phyloP scores from a whole-genome alignment of 805 yeast species.

The Barnettozyma salicaria region DNA sequence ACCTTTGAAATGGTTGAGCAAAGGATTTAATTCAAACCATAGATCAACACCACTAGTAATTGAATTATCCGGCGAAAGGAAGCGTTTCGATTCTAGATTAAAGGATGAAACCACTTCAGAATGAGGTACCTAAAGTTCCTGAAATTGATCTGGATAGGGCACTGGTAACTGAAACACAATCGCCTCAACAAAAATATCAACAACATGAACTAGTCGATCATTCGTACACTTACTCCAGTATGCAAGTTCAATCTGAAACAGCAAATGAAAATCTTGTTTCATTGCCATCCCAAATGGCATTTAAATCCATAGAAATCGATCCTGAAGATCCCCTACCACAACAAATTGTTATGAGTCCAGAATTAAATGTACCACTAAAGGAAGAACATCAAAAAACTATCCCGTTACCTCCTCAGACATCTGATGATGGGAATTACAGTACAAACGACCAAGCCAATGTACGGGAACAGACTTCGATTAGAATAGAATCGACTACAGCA shows the following conservation, averaged over 20 bases:
- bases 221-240: background rate
- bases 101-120: background rate
- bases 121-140: background rate
- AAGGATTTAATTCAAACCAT: background rate
- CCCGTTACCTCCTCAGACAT: background rate
- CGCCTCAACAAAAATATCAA: slow-evolving; percentile 2
- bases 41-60: too few relatives aligned
- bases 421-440: too few relatives aligned
- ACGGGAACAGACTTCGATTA: too few relatives aligned
- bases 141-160: slow-evolving; percentile 23
- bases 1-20: background rate
- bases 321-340: slow-evolving; percentile 12
- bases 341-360: too few relatives aligned
- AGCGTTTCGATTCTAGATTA: background rate
- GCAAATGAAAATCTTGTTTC: background rate
- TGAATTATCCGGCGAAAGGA: background rate
- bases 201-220: slow-evolving; percentile 1
- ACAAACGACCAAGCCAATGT: too few relatives aligned
- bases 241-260: too few relatives aligned
- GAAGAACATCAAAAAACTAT: too few relatives aligned
- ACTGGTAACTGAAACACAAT: slow-evolving; percentile 11
- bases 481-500: too few relatives aligned
- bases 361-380: background rate
- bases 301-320: slow-evolving; percentile 16
- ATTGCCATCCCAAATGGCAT: background rate